These are phyloP conservation scores for Lepidium africanum DNA, from an alignment of 345 rosid species.

Conservation along the genomic window DNA sequence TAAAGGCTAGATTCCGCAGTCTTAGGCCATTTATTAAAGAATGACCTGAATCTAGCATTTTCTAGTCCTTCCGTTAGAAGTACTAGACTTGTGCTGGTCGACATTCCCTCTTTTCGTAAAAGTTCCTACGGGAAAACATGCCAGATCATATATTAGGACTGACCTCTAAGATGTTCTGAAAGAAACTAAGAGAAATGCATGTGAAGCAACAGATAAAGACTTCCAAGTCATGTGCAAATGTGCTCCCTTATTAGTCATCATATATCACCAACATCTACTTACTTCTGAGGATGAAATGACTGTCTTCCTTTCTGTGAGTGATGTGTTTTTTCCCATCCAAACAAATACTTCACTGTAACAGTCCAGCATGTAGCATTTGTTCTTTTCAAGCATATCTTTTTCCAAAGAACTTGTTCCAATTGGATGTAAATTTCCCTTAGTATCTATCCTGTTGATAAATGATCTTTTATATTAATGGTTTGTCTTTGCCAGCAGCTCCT, in stretches of 20 bases:
- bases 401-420: slow-evolving; percentile 36
- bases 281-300: slow-evolving; percentile 68
- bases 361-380: slow-evolving; percentile 80
- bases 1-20: slow-evolving; percentile 47
- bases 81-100: slow-evolving; percentile 44
- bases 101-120: slow-evolving; percentile 55
- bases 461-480: not conserved
- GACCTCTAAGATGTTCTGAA: not conserved
- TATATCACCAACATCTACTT: slow-evolving; percentile 6
- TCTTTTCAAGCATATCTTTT: slow-evolving; percentile 52
- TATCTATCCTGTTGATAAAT: slow-evolving; percentile 47
- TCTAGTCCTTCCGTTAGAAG: slow-evolving; percentile 75
- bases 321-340: slow-evolving; percentile 79
- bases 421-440: slow-evolving; percentile 49
- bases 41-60: slow-evolving; percentile 53
- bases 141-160: slow-evolving; percentile 8
- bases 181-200: slow-evolving; percentile 4
- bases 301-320: slow-evolving; percentile 58
- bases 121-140: slow-evolving; percentile 36
- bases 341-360: slow-evolving; percentile 56
- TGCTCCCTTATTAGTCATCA: not conserved
- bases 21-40: slow-evolving; percentile 67
- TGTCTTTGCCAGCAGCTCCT: not conserved
- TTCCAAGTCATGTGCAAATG: not conserved
- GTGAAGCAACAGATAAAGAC: not conserved